Conservation (phyloP, 352 stramenopile genomes). For the Phytophthora sansomeana region DNA sequence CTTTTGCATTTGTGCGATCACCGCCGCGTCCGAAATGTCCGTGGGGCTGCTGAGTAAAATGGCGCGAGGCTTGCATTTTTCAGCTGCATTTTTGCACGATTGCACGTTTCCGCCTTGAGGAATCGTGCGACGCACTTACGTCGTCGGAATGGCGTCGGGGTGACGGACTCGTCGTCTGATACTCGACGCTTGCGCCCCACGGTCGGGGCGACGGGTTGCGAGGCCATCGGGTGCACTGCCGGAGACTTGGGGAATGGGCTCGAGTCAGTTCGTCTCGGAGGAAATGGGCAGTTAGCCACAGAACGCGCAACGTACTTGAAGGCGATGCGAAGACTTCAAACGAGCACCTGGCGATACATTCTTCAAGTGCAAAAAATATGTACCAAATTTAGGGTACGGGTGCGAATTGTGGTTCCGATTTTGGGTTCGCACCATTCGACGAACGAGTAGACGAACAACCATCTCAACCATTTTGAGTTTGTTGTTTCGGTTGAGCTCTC, state of each 20-base stretch:
- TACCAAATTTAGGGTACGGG: constrained; percentile 12
- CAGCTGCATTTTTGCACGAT: not conserved
- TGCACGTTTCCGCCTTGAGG: not conserved
- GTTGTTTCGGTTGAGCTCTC: too few relatives aligned
- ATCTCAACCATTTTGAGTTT: too few relatives aligned
- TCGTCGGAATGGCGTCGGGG: constrained; percentile 7
- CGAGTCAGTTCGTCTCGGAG: constrained; percentile 22
- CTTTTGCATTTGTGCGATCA: constrained; percentile 15
- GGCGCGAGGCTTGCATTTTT: not conserved
- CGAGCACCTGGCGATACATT: constrained; percentile 38
- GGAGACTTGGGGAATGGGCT: constrained; percentile 3
- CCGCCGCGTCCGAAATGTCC: constrained; percentile 23
- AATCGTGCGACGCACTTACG: constrained; percentile 5
- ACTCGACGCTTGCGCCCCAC: constrained; percentile 22
- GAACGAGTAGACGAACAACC: too few relatives aligned
- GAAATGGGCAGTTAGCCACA: constrained; percentile 21
- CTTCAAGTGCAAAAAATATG: constrained; percentile 25
- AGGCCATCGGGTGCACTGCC: constrained; percentile 9
- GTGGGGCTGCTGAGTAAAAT: constrained; percentile 35
- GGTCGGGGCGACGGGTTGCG: constrained; percentile 3
- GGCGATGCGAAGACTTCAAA: constrained; percentile 10
- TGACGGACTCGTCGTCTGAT: constrained; percentile 4
- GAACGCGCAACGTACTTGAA: constrained; percentile 28
- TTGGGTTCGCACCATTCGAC: too few relatives aligned
- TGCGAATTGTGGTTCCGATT: too few relatives aligned